A percentile compares a stretch with the other conserved stretches of the same genome.
Conservation (phyloP, 441 rosid genomes). For the Euphorbia schlechtendalii region DNA sequence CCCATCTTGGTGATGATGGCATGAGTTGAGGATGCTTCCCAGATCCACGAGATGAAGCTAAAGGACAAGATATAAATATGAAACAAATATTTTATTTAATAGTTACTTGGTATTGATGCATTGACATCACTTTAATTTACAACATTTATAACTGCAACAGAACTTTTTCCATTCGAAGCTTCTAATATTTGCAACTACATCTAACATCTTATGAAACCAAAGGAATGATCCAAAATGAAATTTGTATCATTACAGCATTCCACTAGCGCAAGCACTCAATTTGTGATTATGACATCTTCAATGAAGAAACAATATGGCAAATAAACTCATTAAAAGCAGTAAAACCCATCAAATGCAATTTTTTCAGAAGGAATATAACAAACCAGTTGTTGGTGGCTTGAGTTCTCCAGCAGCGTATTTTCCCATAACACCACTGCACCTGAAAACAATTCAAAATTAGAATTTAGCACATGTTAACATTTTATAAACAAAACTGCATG, state of each 20-base stretch:
- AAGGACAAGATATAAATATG: slow-evolving; percentile 8
- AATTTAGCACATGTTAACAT: slow-evolving; percentile 1
- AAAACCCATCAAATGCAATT: background rate
- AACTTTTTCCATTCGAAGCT: background rate
- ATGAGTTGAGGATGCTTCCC: slow-evolving; percentile 99
- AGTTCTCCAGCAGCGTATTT: slow-evolving; percentile 98
- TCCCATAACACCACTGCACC: slow-evolving; percentile 99
- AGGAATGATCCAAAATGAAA: background rate
- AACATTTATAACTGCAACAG: background rate
- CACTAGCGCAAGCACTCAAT: background rate
- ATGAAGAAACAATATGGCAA: background rate
- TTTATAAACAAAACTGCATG: background rate
- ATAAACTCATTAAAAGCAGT: background rate
- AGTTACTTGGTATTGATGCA: background rate
- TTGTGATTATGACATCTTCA: no score
- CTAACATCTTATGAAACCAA: background rate
- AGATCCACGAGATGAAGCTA: slow-evolving; percentile 88
- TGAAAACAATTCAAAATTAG: slow-evolving; percentile 20
- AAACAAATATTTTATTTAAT: background rate
- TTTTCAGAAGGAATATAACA: slow-evolving; percentile 22
- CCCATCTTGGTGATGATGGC: slow-evolving; percentile 99
- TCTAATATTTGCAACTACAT: background rate
- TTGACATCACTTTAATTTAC: background rate
- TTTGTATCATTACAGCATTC: background rate
- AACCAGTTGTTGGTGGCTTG: slow-evolving; percentile 88